A percentile compares a stretch with the other conserved stretches of the same genome.
These are phyloP conservation scores for Saccharomycopsis sp. DNA, from an alignment of 805 yeast species.

Conservation along the genomic window DNA sequence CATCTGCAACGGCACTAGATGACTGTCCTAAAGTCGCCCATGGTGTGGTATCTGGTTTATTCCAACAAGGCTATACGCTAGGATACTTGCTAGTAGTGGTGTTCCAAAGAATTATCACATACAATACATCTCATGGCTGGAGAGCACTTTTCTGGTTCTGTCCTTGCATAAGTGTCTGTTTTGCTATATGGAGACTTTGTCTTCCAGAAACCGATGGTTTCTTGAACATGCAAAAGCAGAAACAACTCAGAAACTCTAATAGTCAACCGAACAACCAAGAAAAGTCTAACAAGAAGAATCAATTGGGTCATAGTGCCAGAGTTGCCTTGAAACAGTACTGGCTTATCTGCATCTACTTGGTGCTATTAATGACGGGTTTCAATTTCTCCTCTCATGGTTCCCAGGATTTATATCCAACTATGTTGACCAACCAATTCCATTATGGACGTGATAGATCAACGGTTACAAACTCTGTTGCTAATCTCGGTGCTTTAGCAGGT, in stretches of 20 bases:
- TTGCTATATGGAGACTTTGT: constrained; percentile 36
- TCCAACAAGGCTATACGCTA: constrained; percentile 77
- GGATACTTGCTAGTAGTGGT: constrained; percentile 62
- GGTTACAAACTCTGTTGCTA: constrained; percentile 51
- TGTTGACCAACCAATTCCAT: constrained; percentile 40
- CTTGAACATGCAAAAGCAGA: constrained; percentile 33
- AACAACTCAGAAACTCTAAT: constrained; percentile 25
- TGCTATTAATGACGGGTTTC: constrained; percentile 57
- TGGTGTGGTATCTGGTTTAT: constrained; percentile 57
- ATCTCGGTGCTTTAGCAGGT: constrained; percentile 52
- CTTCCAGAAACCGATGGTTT: constrained; percentile 52
- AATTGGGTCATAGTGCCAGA: not conserved
- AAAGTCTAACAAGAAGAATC: constrained; percentile 24
- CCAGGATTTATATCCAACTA: constrained; percentile 56
- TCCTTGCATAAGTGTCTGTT: constrained; percentile 47
- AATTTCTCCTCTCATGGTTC: constrained; percentile 59
- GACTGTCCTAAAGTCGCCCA: constrained; percentile 47
- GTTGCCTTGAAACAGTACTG: constrained; percentile 39
- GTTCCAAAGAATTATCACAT: constrained; percentile 56
- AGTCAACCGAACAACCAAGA: constrained; percentile 29
- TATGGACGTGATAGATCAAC: constrained; percentile 40
- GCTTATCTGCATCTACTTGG: constrained; percentile 51
- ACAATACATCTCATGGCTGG: constrained; percentile 46
- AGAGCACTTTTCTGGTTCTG: constrained; percentile 64
- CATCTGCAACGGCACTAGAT: constrained; percentile 47